Base-by-base conservation (phyloP, 306 rosid genomes). In the Pterocarpus macrocarpus region DNA sequence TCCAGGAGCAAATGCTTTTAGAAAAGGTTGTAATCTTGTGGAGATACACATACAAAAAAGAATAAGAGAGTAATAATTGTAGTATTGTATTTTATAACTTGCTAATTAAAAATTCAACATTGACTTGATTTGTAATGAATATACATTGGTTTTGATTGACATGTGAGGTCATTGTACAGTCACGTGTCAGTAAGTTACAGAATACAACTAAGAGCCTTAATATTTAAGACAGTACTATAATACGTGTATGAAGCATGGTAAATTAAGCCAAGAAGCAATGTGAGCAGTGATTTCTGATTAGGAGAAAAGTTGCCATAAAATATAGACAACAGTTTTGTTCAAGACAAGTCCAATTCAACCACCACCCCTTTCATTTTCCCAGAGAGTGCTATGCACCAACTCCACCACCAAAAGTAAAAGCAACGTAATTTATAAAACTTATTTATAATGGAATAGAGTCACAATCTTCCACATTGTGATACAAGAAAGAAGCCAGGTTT, bases 361-460 rank as follows among this genome's bases (percentile, higher is more conserved):
- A 88, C 92, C 90, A 87, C 76, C 85, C 83, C 76, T 87, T 38
- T 89, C 87, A 66, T 83, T 81, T 86, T 84, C 93, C 82, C 77
- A 80, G 86, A 86, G 86, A 78, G 79, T 7, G 81, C 89, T 81
- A 73, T 87, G 66, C 92, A 90, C 97, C 98, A 87, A 94, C 90
- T 75, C 88, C 80, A 87, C 78, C 87, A 81, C 87, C 82, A 84
- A 85, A 90, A 87, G 97, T 90, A 90, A 85, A 90, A 89, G 97
- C 91, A 88, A 94, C 84, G 92, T 89, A 87, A 89, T 83, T 69
- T 67, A 64, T 56, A 43, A 47, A 44, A 39, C 61, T 73, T 36
- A 10, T 36, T 76, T 47, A 49, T 11, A 30, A 2, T 49, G 43
- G 14, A 64, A 58, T 34, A 75, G 41, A 33, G 79, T 83, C 85